A percentile compares a stretch with the other conserved stretches of the same genome.
Evolutionary conservation across 768 basidiomycete genomes (phyloP).

Genomic region (Hygrophoropsis aurantiaca): DNA sequence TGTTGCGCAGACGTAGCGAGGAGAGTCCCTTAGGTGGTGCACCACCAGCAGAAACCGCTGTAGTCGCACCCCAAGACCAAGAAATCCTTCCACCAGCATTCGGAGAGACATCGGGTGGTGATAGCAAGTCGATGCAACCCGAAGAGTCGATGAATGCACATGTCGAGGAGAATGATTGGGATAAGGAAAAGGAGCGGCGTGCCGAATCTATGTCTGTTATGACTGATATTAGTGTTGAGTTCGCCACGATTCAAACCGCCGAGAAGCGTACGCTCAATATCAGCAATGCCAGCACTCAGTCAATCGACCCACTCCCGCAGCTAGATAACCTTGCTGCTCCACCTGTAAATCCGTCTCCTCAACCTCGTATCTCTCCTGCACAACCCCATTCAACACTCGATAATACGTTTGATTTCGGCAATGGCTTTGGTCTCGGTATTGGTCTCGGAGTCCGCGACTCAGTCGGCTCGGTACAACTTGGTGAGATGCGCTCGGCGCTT

Average conservation of each 20-base stretch:
- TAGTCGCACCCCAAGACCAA: slow-evolving; percentile 6
- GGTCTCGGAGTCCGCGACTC: slow-evolving; percentile 34
- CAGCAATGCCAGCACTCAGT: neutral
- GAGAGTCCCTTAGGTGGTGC: slow-evolving; percentile 39
- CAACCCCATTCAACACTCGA: slow-evolving; percentile 16
- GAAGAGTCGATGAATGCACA: slow-evolving; percentile 9
- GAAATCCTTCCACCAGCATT: too few relatives aligned
- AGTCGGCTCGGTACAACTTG: slow-evolving; percentile 53
- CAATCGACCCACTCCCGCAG: neutral
- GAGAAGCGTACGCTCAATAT: slow-evolving; percentile 38
- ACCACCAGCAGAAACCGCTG: neutral
- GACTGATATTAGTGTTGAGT: slow-evolving; percentile 44
- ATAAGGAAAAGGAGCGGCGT: slow-evolving; percentile 32
- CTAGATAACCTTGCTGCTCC: slow-evolving; percentile 9
- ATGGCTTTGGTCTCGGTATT: slow-evolving; percentile 17
- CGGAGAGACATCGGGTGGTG: too few relatives aligned
- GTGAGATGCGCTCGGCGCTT: slow-evolving; percentile 72
- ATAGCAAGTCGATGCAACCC: neutral
- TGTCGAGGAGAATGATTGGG: slow-evolving; percentile 14
- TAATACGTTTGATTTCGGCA: slow-evolving; percentile 22
- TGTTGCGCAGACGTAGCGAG: slow-evolving; percentile 43
- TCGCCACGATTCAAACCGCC: slow-evolving; percentile 48
- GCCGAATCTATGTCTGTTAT: slow-evolving; percentile 36
- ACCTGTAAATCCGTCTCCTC: neutral
- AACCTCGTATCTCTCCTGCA: neutral